phyloP scores from a whole-genome alignment of 1,284 basidiomycete genomes.

The Mycocalia duriaeana region DNA sequence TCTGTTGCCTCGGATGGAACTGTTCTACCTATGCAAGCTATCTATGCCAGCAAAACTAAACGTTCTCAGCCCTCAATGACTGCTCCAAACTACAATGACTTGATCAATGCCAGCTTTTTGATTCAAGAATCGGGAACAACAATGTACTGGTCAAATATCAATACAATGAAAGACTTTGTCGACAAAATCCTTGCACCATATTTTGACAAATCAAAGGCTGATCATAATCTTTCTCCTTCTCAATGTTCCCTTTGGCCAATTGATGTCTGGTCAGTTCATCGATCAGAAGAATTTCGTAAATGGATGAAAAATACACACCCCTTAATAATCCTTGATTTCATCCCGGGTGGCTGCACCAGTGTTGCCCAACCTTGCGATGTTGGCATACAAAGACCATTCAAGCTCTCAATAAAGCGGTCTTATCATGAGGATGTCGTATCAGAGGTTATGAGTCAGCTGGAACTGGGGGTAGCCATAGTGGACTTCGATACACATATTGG shows the following conservation, averaged over 20 bases:
- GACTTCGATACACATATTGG: constrained; percentile 11
- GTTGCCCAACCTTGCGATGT: constrained; percentile 27
- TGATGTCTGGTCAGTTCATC: constrained; percentile 32
- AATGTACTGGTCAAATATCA: constrained; percentile 36
- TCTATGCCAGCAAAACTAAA: constrained; percentile 21
- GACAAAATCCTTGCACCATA: constrained; percentile 23
- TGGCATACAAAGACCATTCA: constrained; percentile 26
- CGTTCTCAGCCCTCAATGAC: constrained; percentile 16
- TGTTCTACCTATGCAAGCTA: constrained; percentile 26
- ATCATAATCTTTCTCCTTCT: constrained; percentile 10
- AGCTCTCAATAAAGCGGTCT: constrained; percentile 21
- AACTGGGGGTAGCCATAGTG: not conserved
- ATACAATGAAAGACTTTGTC: constrained; percentile 22
- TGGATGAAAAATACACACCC: constrained; percentile 20
- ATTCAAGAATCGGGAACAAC: constrained; percentile 22
- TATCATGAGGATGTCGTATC: constrained; percentile 25
- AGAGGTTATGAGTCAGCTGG: constrained; percentile 9
- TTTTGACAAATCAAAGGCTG: constrained; percentile 14
- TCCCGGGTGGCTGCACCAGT: constrained; percentile 22
- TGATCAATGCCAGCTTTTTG: constrained; percentile 17
- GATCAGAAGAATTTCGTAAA: constrained; percentile 21
- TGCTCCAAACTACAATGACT: constrained; percentile 15
- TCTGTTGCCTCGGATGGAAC: constrained; percentile 21
- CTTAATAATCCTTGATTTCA: constrained; percentile 15
- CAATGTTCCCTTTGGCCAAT: constrained; percentile 25